Base-by-base conservation (phyloP, 345 rosid genomes). In the Hirschfeldia incana region DNA sequence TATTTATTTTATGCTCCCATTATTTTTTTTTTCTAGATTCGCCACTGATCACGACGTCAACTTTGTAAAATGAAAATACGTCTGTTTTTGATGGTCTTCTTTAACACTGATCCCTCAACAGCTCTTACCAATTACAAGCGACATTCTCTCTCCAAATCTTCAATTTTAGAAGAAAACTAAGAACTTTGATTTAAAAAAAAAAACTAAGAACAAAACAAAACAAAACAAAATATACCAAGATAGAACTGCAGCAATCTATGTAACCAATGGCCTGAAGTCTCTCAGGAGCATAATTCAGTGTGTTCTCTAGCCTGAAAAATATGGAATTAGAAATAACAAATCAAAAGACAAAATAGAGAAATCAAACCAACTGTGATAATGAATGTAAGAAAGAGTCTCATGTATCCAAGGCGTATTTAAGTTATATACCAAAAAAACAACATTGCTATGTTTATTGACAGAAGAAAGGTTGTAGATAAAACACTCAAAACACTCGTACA, bases 251-350 rank as follows among this genome's bases (percentile, higher is more conserved):
- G 21, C 21, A 21, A 21, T 87, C 93, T 82, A 90, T 85, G 72
- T 88, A 89, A 46, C 97, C 97, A 33, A 93, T 75, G 30, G 97
- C 94, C 85, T 95, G 98, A 44, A 91, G 92, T 95, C 91, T 70
- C 84, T 76, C 21, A 21, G 21, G 21, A 21, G 21, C 21, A 21
- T 21, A 21, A 21, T 21, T 21, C 21, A 21, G 21, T 11, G 84
- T 84, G 76, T 83, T 86, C 65, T 86, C 88, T 67, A 86, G 97
- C 90, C 99, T 95, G 90, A 21, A 76, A 73, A 63, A 51, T 46
- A 44, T 12, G 15, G 13, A 53, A 81, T 65, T 3, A 63, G 26
- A 59, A 28, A 42, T 30, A 44, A 59, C 10, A 37, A 68, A 44
- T 44, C 69, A 46, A 60, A 44, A 21, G 61, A 68, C 10, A 58